phyloP scores from a whole-genome alignment of 179 eudicot species.

The Drosera spatulata region DNA sequence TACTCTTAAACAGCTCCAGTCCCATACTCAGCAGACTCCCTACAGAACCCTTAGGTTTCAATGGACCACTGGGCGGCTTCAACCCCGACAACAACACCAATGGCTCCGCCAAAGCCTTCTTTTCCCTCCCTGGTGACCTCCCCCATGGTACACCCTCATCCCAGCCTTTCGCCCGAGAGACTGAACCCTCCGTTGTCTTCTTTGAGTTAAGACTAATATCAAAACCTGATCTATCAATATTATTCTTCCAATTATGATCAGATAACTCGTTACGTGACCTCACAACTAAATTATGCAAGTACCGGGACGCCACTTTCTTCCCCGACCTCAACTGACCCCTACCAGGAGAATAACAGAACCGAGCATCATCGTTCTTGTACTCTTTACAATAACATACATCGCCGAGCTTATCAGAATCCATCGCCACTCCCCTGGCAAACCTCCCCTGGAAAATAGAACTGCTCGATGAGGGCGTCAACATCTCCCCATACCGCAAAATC shows the following conservation, averaged over 20 bases:
- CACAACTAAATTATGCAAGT: slow-evolving; percentile 10
- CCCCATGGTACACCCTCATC: not conserved
- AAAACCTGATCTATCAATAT: slow-evolving; percentile 11
- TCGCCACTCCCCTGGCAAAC: slow-evolving; percentile 25
- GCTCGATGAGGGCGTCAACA: not conserved
- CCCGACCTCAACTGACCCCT: slow-evolving; percentile 22
- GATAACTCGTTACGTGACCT: slow-evolving; percentile 2
- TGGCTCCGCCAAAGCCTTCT: too few relatives aligned
- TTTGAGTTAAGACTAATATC: slow-evolving; percentile 11
- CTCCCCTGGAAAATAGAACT: slow-evolving; percentile 1
- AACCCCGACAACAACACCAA: slow-evolving; percentile 11
- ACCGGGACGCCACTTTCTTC: slow-evolving; percentile 19
- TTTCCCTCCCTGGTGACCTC: not conserved
- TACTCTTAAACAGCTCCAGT: slow-evolving; percentile 34
- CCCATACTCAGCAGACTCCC: slow-evolving; percentile 33
- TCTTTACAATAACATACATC: slow-evolving; percentile 11
- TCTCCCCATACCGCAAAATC: slow-evolving; percentile 12
- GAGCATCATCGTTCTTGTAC: not conserved
- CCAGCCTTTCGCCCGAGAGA: not conserved
- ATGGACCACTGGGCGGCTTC: slow-evolving; percentile 38
- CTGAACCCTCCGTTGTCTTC: slow-evolving; percentile 7
- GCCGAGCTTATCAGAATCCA: slow-evolving; percentile 23
- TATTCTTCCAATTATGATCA: not conserved
- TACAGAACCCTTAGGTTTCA: slow-evolving; percentile 25
- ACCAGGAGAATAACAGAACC: slow-evolving; percentile 14